These are phyloP conservation scores for Amanita rimosa DNA, from an alignment of 768 basidiomycete genomes.

Conservation along the genomic window DNA sequence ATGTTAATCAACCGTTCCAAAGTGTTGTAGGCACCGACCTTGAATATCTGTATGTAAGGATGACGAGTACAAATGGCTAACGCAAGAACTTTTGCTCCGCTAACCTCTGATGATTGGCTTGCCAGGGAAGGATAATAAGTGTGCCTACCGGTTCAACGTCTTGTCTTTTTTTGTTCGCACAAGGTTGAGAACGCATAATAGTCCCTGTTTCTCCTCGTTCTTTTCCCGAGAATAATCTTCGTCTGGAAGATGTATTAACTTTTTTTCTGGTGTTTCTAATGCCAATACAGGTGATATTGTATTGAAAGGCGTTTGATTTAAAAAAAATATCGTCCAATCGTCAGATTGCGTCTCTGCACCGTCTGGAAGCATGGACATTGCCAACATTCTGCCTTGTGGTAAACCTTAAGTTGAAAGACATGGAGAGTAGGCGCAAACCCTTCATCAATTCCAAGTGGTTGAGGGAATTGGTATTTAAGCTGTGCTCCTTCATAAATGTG, in stretches of 20 bases:
- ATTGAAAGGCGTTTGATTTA: constrained; percentile 89
- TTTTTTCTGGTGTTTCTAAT: constrained; percentile 43
- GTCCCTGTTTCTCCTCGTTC: constrained; percentile 28
- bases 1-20: constrained; percentile 19
- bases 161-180: constrained; percentile 90
- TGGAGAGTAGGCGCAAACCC: constrained; percentile 41
- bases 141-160: constrained; percentile 55
- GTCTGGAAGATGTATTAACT: constrained; percentile 23
- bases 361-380: constrained; percentile 97
- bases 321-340: constrained; percentile 98
- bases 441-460: constrained; percentile 89
- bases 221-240: constrained; percentile 16
- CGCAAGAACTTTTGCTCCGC: constrained; percentile 91
- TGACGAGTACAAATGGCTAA: constrained; percentile 89
- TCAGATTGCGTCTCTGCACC: constrained; percentile 91
- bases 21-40: constrained; percentile 34
- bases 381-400: constrained; percentile 54
- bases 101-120: constrained; percentile 17
- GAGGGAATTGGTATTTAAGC: constrained; percentile 92
- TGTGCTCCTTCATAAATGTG: constrained; percentile 93
- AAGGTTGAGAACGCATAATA: constrained; percentile 83
- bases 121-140: background rate
- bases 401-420: constrained; percentile 7
- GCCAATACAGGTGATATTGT: constrained; percentile 77
- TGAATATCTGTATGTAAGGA: constrained; percentile 94